phyloP scores from a whole-genome alignment of 73 alveolate species.

The Tetrahymena malaccensis region DNA sequence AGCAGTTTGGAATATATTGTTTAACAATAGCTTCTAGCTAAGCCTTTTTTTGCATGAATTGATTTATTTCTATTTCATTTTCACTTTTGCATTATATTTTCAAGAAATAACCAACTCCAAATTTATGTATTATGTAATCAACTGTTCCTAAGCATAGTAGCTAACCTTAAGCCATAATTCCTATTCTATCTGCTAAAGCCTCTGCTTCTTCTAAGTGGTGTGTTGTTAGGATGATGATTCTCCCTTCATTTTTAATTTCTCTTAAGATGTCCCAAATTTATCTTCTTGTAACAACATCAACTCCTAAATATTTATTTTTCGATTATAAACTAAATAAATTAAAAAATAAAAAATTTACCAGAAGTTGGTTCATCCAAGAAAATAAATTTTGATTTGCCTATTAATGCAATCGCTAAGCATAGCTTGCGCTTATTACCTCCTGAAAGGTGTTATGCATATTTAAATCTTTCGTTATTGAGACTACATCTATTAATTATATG shows the following conservation, averaged over 20 bases:
- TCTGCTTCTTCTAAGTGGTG: constrained; percentile 95
- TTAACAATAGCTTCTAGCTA: background rate
- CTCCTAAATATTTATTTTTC: constrained; percentile 31
- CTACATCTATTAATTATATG: constrained; percentile 52
- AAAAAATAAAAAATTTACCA: constrained; percentile 3
- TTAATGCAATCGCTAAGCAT: constrained; percentile 59
- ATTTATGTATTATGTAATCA: constrained; percentile 50
- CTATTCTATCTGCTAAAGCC: constrained; percentile 79
- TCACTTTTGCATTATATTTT: constrained; percentile 13
- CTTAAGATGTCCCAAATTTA: constrained; percentile 59
- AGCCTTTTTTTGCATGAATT: background rate
- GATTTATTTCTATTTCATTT: background rate
- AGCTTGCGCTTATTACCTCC: constrained; percentile 77
- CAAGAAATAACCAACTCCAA: constrained; percentile 76
- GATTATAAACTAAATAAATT: too few relatives aligned
- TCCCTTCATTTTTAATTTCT: constrained; percentile 38
- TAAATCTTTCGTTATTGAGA: constrained; percentile 42
- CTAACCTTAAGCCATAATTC: constrained; percentile 83
- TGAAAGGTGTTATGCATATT: constrained; percentile 49
- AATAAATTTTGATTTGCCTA: constrained; percentile 60
- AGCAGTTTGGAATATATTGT: background rate
- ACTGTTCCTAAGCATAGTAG: constrained; percentile 71
- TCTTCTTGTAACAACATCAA: constrained; percentile 68
- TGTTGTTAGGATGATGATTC: constrained; percentile 67
- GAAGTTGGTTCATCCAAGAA: constrained; percentile 74